Base-by-base conservation (phyloP, 1,284 basidiomycete species). In the Hypsizygus ulmarius region DNA sequence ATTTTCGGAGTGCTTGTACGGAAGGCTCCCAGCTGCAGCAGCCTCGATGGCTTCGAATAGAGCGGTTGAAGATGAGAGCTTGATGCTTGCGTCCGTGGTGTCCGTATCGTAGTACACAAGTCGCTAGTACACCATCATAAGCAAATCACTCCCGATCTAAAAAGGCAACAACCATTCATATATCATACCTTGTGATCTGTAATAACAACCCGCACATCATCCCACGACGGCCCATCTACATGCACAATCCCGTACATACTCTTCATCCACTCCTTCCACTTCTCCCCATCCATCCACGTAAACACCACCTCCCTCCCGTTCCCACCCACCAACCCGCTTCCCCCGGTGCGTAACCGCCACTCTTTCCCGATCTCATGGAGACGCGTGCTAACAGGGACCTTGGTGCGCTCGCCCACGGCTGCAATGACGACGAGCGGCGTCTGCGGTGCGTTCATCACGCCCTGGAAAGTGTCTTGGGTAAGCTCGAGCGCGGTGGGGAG, bases 181-280 rank as follows among this genome's bases (percentile, higher is more conserved):
- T 44, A 16, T 72, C 84, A 51, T 56, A 92, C 92, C 56, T 78
- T 69, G 50, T 95, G 90, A 66, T 96, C 87, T 1, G 88, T 77
- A 43, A 97, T 77, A 12, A 95, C 75, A 9, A 93, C 74, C 4
- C 66, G 65, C 0, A 86, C 80, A 44, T 79, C 70, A 10, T 75
- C 71, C 46, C 70, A 37, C 33, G 67, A 61, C 8, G 49, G 57
- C 0, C 49, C 52, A 11, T 54, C 59, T 39, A 58, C 62, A 15
- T 59, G 62, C 47, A 70, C 69, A 52, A 90, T 69, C 1, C 84
- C 84, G 65, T 95, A 96, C 80, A 91, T 92, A 55, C 82, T 84
- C 73, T 88, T 91, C 67, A 95, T 70, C 92, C 92, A 96, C 45
- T 78, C 83, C 14, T 68, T 73, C 92, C 93, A 95, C 62, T 75